phyloP scores from a whole-genome alignment of 441 rosid species.

The Iberis amara region DNA sequence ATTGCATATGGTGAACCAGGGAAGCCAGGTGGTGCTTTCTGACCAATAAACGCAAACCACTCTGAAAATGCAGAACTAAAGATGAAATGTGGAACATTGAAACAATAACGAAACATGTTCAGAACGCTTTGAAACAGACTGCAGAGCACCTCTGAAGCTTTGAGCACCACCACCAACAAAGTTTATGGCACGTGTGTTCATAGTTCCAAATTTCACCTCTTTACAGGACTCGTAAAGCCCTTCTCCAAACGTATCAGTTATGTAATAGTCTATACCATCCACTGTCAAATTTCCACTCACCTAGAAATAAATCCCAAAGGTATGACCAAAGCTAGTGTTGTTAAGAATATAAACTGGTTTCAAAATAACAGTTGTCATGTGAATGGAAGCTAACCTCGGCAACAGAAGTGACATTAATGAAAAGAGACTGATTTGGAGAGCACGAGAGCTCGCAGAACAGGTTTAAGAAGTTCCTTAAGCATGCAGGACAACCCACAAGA shows the following conservation, averaged over 20 bases:
- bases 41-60: slow-evolving; percentile 72
- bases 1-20: slow-evolving; percentile 76
- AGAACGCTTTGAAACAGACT: slow-evolving; percentile 18
- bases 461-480: slow-evolving; percentile 70
- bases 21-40: slow-evolving; percentile 55
- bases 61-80: slow-evolving; percentile 38
- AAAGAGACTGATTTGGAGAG: slow-evolving; percentile 66
- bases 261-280: slow-evolving; percentile 57
- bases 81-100: slow-evolving; percentile 16
- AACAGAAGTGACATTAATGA: slow-evolving; percentile 63
- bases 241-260: slow-evolving; percentile 56
- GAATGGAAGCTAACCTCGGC: slow-evolving; percentile 44
- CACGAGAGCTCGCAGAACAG: slow-evolving; percentile 71
- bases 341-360: slow-evolving; percentile 9
- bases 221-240: slow-evolving; percentile 61
- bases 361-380: not conserved
- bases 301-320: slow-evolving; percentile 31
- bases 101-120: slow-evolving; percentile 20
- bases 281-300: slow-evolving; percentile 57
- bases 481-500: slow-evolving; percentile 77
- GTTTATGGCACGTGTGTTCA: slow-evolving; percentile 72
- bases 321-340: slow-evolving; percentile 13
- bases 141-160: slow-evolving; percentile 48
- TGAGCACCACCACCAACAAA: slow-evolving; percentile 74
- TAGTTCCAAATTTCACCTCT: slow-evolving; percentile 78